Base-by-base conservation (phyloP, 257 asterid species). In the Anisodus acutangulus region DNA sequence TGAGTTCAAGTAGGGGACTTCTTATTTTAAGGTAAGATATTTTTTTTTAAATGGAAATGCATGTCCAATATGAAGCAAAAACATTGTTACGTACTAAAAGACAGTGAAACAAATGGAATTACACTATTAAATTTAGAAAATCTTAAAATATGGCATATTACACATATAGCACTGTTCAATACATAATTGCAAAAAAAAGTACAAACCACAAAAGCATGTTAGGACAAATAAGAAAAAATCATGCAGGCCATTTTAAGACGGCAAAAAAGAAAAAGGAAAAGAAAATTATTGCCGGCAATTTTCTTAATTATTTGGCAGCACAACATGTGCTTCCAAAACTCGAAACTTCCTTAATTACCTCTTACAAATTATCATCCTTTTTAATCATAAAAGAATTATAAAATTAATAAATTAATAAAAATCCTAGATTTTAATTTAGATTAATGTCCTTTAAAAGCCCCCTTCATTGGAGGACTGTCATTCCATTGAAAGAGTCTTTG, bases 401-500 rank as follows among this genome's bases (percentile, higher is more conserved):
- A 74, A 49, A 74, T 11, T 26, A 74, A 22, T 74, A 74, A 76
- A 51, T 11, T 2, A 47, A 72, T 49, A 72, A 47, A 5, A 7
- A 68, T 12, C 45, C 5, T 58, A 58, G 9, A 58, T 58, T 58
- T 58, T 58, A 58, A 58, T 58, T 43, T 76, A 22, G 81, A 76
- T 3, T 11, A 22, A 76, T 76, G 3, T 68, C 78, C 96, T 93
- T 90, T 94, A 93, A 88, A 94, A 91, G 9, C 87, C 90, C 91
- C 37, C 64, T 80, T 39, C 74, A 51, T 79, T 90, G 89, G 89
- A 85, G 86, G 95, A 94, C 93, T 84, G 94, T 89, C 95, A 89
- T 87, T 70, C 83, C 81, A 39, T 31, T 72, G 66, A 74, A 58
- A 54, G 81, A 78, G 85, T 70, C 79, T 74, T 76, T 63, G 59